These are phyloP conservation scores for Pyrenula aspistea DNA, from an alignment of 495 filamentous ascomycete genomes.

Conservation along the genomic window DNA sequence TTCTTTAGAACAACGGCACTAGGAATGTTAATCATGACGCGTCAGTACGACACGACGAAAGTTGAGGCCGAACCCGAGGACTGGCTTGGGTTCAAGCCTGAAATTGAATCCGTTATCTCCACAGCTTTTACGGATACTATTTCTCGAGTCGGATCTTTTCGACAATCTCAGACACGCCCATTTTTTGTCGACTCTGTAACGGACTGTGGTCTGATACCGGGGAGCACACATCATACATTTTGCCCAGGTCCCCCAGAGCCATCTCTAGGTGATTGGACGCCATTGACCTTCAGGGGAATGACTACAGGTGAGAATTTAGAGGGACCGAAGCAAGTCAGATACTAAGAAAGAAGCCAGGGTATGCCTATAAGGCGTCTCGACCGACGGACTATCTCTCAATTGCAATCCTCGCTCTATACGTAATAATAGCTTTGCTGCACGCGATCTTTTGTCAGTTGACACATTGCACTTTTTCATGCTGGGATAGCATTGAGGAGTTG, in stretches of 20 bases:
- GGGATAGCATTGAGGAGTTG: conserved; percentile 3
- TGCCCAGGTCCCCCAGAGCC: background rate
- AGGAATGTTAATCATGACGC: background rate
- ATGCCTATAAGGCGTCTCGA: conserved; percentile 3
- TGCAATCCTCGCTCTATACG: conserved; percentile 1
- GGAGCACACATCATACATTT: background rate
- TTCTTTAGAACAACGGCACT: conserved; percentile 1
- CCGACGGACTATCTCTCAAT: conserved; percentile 3
- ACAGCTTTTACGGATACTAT: conserved; percentile 4
- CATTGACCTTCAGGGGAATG: conserved; percentile 1
- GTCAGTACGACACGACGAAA: background rate
- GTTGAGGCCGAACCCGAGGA: background rate
- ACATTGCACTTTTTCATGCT: background rate
- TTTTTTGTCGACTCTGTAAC: background rate
- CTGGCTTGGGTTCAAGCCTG: background rate
- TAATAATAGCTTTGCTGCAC: background rate
- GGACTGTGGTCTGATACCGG: background rate
- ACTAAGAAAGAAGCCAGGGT: background rate
- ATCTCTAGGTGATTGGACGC: background rate
- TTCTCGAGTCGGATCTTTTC: conserved; percentile 2
- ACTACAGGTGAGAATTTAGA: background rate
- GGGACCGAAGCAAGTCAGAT: background rate
- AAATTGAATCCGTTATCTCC: conserved; percentile 3
- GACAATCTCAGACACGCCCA: background rate
- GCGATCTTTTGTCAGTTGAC: background rate